Conservation (phyloP, 2,329 filamentous ascomycete genomes). For the Aureobasidium sp. region DNA sequence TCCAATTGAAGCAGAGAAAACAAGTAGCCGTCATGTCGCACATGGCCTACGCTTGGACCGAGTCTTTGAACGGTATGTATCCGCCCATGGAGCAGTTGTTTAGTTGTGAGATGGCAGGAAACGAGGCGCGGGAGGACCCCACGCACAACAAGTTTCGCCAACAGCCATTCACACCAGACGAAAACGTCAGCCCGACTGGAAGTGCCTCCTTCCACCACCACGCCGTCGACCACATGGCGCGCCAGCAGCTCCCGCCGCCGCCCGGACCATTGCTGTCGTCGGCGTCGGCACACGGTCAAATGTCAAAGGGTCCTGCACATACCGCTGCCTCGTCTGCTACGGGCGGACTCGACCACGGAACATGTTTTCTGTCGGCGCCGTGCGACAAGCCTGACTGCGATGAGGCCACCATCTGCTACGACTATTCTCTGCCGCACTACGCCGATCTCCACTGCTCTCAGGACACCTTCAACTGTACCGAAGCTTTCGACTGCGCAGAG, state of each 20-base stretch:
- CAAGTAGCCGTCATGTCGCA: conserved; percentile 4
- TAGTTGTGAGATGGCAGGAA: not conserved
- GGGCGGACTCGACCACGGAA: not conserved
- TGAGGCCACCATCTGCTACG: conserved; percentile 17
- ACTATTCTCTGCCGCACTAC: conserved; percentile 7
- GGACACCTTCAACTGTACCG: not conserved
- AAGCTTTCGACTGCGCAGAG: conserved; percentile 7
- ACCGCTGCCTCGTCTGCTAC: not conserved
- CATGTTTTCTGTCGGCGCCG: conserved; percentile 10
- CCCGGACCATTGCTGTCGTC: not conserved
- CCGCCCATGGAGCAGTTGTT: not conserved
- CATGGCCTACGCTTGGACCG: conserved; percentile 9
- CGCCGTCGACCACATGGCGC: conserved; percentile 9
- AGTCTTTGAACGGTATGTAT: conserved; percentile 1
- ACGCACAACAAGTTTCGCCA: conserved; percentile 6
- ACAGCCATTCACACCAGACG: not conserved
- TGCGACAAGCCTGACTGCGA: conserved; percentile 34
- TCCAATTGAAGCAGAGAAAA: not conserved
- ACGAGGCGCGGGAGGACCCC: conserved; percentile 9
- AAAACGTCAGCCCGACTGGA: conserved; percentile 10
- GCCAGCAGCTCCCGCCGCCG: conserved; percentile 5
- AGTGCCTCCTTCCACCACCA: not conserved
- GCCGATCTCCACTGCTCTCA: not conserved
- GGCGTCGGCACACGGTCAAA: not conserved
- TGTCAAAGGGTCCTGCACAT: too few species aligned